phyloP scores from a whole-genome alignment of 2,329 filamentous ascomycete genomes.

The Tolypocladium pustulatum region DNA sequence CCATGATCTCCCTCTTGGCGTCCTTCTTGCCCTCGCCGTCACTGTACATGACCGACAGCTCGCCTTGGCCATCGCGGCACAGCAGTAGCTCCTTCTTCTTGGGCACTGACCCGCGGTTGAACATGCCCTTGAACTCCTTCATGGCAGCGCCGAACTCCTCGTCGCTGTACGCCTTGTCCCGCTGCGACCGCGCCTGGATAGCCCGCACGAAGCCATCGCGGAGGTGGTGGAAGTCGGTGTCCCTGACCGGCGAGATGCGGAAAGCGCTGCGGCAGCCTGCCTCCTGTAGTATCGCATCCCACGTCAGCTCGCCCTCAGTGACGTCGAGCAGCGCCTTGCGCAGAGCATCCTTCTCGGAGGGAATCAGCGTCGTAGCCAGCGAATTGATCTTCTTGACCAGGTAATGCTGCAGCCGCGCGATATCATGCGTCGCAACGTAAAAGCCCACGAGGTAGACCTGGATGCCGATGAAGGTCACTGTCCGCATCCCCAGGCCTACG shows the following conservation, averaged over 20 bases:
- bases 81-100: conserved; percentile 73
- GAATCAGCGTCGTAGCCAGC: conserved; percentile 71
- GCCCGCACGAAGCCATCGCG: conserved; percentile 85
- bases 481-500: conserved; percentile 77
- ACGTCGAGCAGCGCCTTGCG: conserved; percentile 60
- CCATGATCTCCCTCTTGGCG: conserved; percentile 45
- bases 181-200: conserved; percentile 62
- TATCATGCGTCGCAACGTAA: conserved; percentile 77
- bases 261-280: conserved; percentile 65
- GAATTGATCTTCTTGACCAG: conserved; percentile 69
- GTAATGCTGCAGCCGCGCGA: conserved; percentile 67
- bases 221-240: conserved; percentile 89
- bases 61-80: conserved; percentile 53
- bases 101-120: conserved; percentile 68
- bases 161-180: conserved; percentile 47
- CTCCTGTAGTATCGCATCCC: conserved; percentile 59
- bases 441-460: conserved; percentile 93
- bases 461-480: conserved; percentile 80
- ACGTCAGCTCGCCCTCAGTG: conserved; percentile 57
- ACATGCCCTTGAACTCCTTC: conserved; percentile 69
- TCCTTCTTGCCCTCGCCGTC: conserved; percentile 41
- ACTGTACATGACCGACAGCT: conserved; percentile 58
- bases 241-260: conserved; percentile 79
- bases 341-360: conserved; percentile 68
- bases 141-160: conserved; percentile 68